phyloP scores from a whole-genome alignment of 2,329 filamentous ascomycete genomes.

The Fusarium compactum region DNA sequence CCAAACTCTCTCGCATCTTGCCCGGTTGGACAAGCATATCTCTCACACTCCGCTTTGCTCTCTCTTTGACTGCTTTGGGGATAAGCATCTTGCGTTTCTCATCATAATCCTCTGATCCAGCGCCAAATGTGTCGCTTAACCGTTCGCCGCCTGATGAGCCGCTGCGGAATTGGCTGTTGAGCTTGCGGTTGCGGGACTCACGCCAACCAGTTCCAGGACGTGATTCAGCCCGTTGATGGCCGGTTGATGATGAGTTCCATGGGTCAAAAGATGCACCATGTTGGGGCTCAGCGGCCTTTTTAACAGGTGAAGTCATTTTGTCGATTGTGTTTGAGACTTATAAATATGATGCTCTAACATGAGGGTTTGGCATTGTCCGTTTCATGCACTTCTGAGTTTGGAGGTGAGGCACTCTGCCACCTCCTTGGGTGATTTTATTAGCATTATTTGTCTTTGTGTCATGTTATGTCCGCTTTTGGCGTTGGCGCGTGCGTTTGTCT shows the following conservation, averaged over 20 bases:
- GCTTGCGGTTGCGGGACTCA: slow-evolving; percentile 74
- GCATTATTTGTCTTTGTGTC: slow-evolving; percentile 26
- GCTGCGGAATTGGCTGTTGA: slow-evolving; percentile 75
- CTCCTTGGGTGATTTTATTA: not conserved
- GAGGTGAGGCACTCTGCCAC: not conserved
- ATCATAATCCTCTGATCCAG: slow-evolving; percentile 69
- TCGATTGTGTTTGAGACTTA: not conserved
- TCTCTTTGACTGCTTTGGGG: slow-evolving; percentile 56
- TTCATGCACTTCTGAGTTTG: not conserved
- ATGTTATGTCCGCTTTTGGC: slow-evolving; percentile 32
- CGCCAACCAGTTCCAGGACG: slow-evolving; percentile 76
- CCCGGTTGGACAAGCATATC: slow-evolving; percentile 66
- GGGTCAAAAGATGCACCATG: slow-evolving; percentile 68
- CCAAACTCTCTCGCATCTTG: slow-evolving; percentile 53
- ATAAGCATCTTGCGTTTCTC: slow-evolving; percentile 58
- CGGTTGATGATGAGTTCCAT: slow-evolving; percentile 80
- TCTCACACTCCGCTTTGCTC: slow-evolving; percentile 59
- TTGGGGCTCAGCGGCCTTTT: slow-evolving; percentile 57
- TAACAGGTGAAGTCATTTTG: slow-evolving; percentile 17
- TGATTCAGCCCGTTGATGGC: slow-evolving; percentile 83
- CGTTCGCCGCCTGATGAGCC: slow-evolving; percentile 69
- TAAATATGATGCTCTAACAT: not conserved
- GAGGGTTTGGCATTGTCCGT: not conserved
- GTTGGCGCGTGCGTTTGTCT: slow-evolving; percentile 39
- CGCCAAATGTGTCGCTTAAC: slow-evolving; percentile 74